Base-by-base conservation (phyloP, 2,329 filamentous ascomycete genomes). In the Ophiostoma angusticollis region DNA sequence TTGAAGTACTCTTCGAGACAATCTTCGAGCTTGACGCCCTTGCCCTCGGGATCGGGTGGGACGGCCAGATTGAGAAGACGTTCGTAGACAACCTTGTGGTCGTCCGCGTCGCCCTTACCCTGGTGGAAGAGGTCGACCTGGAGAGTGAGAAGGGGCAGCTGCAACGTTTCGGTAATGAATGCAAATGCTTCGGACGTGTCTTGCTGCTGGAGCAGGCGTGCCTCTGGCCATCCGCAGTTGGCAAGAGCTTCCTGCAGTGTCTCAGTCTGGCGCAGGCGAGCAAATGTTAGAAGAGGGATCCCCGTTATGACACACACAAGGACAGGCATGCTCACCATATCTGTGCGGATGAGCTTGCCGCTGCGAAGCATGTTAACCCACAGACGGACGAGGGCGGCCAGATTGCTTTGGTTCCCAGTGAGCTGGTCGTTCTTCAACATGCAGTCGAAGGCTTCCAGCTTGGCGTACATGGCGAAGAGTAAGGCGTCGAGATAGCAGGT, bases 1-100 rank as follows among this genome's bases (percentile, higher is more conserved):
- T 96, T 95, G 68, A 96, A 96, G 53, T 95, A 96, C 38, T 81
- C 78, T 55, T 95, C 87, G 14, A 98, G 62, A 50, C 89, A 96
- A 48, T 93, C 83, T 58, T 96, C 91, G 16, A 98, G 63, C 21
- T 80, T 86, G 45, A 95, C 70, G 3, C 71, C 68, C 42, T 75
- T 76, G 18, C 77, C 78, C 32, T 82, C 74, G 6, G 77, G 70
- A 35, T 84, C 78, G 1, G 78, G 68, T 0, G 85, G 84, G n/a
- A 98, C 83, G 1, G 86, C 87, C 29, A 98, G 74, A 52, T 96
- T 91, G 6, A 98, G 67, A 17, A 95, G 62, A 38, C 91, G 72
- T 60, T 98, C 91, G 49, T 93, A 89, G 38, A 95, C 78, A 41
- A 94, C 84, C 55, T 93, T 94, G 64, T 96, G 89, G 52, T 98